Percentiles rank a stretch among this genome's conserved stretches.
Evolutionary conservation across 768 basidiomycete genomes (phyloP).

Genomic region (Chlorophyllum brunneum): DNA sequence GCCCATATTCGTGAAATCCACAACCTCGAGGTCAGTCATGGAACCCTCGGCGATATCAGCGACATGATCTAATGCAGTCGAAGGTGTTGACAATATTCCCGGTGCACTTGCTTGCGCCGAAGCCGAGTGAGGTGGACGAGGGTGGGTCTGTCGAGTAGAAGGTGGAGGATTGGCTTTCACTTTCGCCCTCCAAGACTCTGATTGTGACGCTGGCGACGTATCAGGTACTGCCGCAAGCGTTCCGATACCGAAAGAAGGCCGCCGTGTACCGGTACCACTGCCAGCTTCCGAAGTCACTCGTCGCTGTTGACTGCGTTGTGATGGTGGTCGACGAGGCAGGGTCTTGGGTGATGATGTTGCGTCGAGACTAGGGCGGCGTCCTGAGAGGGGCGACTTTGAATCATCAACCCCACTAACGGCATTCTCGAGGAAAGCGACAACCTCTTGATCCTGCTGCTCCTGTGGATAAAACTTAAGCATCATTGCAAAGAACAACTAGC

Average conservation of each 20-base stretch:
- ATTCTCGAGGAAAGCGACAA: conserved; percentile 42
- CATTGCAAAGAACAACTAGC: background rate
- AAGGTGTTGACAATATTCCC: conserved; percentile 10
- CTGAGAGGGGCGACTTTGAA: background rate
- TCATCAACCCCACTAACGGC: conserved; percentile 29
- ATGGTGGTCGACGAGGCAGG: conserved; percentile 28
- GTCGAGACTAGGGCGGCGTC: conserved; percentile 3
- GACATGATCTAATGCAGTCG: conserved; percentile 36
- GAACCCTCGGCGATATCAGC: conserved; percentile 41
- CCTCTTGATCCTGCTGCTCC: conserved; percentile 30
- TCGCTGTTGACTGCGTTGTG: conserved; percentile 23
- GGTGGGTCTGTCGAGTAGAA: conserved; percentile 28
- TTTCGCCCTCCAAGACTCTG: conserved; percentile 68
- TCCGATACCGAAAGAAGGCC: conserved; percentile 10
- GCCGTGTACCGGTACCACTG: conserved; percentile 5
- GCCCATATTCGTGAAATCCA: conserved; percentile 76
- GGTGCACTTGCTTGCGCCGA: background rate
- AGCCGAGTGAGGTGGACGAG: conserved; percentile 16
- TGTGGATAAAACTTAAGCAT: background rate
- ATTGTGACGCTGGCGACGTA: conserved; percentile 32
- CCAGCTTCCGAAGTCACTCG: conserved; percentile 22
- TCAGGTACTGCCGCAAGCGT: conserved; percentile 3
- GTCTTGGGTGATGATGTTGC: conserved; percentile 13
- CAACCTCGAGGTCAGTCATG: conserved; percentile 69
- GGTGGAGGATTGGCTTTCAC: conserved; percentile 36